A percentile compares a stretch with the other conserved stretches of the same genome.
Evolutionary conservation across 305 asterid genomes (phyloP).

Genomic region (Solanum hybrid): DNA sequence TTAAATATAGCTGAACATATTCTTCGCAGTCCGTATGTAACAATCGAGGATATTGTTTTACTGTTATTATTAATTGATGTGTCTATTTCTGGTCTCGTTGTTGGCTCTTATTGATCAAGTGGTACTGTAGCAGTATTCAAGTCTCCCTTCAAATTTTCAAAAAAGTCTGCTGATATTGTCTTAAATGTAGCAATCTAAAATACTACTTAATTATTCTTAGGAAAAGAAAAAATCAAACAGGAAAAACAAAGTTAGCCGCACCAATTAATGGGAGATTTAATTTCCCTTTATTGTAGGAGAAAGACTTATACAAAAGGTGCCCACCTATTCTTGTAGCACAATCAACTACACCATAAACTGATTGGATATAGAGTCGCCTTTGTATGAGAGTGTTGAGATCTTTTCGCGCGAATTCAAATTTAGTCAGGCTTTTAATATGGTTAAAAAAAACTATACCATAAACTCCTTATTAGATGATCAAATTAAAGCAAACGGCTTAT

Average conservation of each 20-base stretch:
- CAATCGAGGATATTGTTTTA: neutral
- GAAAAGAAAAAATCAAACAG: neutral
- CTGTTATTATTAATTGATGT: neutral
- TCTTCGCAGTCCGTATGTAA: neutral
- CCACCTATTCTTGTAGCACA: neutral
- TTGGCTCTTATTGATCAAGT: neutral
- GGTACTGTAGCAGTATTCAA: neutral
- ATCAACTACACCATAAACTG: neutral
- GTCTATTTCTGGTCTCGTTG: neutral
- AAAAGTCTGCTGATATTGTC: neutral
- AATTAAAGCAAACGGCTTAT: neutral
- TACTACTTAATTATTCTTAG: neutral
- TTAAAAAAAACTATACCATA: neutral
- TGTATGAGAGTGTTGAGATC: too few relatives aligned
- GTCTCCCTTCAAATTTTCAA: neutral
- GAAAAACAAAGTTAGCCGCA: neutral
- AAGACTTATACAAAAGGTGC: neutral
- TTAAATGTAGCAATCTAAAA: neutral
- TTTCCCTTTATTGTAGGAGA: neutral
- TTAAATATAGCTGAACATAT: neutral
- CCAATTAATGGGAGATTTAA: neutral
- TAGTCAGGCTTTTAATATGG: fast-evolving
- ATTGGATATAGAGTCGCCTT: too few relatives aligned
- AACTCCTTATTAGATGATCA: neutral
- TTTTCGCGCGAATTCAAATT: too few relatives aligned